phyloP scores from a whole-genome alignment of 768 basidiomycete species.

The Lepiota venenata region DNA sequence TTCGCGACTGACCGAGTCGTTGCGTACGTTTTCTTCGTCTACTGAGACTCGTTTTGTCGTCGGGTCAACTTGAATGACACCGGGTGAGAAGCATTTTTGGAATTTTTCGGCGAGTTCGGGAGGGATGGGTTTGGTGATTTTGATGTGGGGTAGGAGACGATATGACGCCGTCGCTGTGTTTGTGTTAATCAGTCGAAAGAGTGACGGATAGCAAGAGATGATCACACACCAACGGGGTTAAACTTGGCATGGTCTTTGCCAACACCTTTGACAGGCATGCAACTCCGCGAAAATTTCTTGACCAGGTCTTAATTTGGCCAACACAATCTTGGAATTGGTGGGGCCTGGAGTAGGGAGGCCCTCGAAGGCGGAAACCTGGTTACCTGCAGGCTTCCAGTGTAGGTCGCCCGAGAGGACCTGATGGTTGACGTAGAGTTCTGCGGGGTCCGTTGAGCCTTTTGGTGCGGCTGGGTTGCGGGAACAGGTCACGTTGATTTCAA shows the following conservation, averaged over 20 bases:
- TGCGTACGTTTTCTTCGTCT: slow-evolving; percentile 62
- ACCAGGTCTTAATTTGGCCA: slow-evolving; percentile 90
- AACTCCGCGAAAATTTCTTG: slow-evolving; percentile 83
- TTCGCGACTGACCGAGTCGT: slow-evolving; percentile 89
- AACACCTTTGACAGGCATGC: slow-evolving; percentile 88
- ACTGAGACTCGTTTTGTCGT: slow-evolving; percentile 58
- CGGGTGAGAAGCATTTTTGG: slow-evolving; percentile 81
- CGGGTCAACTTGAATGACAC: slow-evolving; percentile 66
- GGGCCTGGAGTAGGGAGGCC: slow-evolving; percentile 49
- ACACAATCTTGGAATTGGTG: slow-evolving; percentile 78
- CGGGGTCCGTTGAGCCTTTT: slow-evolving; percentile 51
- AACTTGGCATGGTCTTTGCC: slow-evolving; percentile 98
- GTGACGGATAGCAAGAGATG: not conserved
- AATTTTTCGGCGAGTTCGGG: slow-evolving; percentile 79
- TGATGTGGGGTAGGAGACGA: slow-evolving; percentile 84
- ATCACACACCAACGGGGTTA: slow-evolving; percentile 78
- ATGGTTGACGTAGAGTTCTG: slow-evolving; percentile 68
- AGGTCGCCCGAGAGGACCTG: slow-evolving; percentile 67
- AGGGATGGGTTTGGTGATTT: slow-evolving; percentile 72
- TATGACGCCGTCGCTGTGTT: slow-evolving; percentile 92
- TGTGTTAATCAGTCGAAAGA: not conserved
- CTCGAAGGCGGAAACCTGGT: slow-evolving; percentile 63
- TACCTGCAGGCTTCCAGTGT: slow-evolving; percentile 78
- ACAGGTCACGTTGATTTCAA: slow-evolving; percentile 68
- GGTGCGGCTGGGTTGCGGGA: slow-evolving; percentile 54